Evolutionary conservation across 2,329 filamentous ascomycete species (phyloP), one percentile per base, ranked within the genome.

Genomic region (Aspergillus niger): DNA sequence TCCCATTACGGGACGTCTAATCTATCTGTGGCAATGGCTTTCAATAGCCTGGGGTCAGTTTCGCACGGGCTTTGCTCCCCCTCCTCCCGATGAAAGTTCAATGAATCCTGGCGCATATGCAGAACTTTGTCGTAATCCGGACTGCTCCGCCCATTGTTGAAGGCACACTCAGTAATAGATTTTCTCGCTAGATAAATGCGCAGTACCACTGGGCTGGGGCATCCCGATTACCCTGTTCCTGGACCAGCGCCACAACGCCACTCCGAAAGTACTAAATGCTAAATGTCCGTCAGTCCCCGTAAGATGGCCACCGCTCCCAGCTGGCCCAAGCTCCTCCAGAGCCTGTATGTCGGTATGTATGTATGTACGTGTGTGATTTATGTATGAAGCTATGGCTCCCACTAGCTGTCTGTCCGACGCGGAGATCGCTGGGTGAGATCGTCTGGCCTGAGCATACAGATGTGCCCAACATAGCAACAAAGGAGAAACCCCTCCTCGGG

Each of bases 21-120:
- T 49, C 47, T 49, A 49, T 49, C 24, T 30, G 15, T 49, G 47
- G 47, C 47, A 30, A 49, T 30, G 47, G 47, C 47, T 49, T 49
- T 17, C 47, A 17, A 28, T 49, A 49, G 47, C 26, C 47, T 17
- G 11, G 6, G 44, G 22, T n/a, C 22, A 26, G 11, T 11, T 28
- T 22, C 44, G 32, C 32, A 36, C 11, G 32, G 32, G 32, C 10
- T 36, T 36, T 36, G 32, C 32, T 36, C 44, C 7, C 43, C 44
- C 24, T n/a, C 24, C 41, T 22, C 41, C 41, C 8, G 13, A 26
- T 3, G n/a, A 50, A 30, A 28, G 26, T 50, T 50, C 47, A 30
- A 50, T 50, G 47, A 17, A 50, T 50, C 47, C 41, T 50, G 47
- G 26, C 47, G 47, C 47, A 17, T 2, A 28, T 30, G 47, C 26